Conservation (phyloP, 2,329 filamentous ascomycete species). For the Alternaria consortialis region DNA sequence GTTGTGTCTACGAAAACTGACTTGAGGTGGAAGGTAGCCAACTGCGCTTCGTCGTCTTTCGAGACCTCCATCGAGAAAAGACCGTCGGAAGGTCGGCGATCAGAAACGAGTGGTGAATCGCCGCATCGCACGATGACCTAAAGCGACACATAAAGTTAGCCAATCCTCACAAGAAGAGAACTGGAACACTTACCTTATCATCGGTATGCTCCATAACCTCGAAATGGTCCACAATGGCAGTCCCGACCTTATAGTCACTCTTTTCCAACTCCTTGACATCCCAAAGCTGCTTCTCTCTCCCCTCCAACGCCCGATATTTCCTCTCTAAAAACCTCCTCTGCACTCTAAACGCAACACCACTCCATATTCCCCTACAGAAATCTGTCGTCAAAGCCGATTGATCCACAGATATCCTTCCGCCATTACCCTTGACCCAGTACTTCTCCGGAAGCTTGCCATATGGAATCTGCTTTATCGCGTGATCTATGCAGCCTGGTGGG, state of each 20-base stretch:
- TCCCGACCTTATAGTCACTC: slow-evolving; percentile 48
- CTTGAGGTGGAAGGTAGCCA: slow-evolving; percentile 52
- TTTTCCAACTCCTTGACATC: slow-evolving; percentile 44
- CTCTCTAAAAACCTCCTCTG: slow-evolving; percentile 49
- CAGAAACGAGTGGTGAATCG: slow-evolving; percentile 45
- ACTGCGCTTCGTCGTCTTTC: slow-evolving; percentile 47
- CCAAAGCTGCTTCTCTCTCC: slow-evolving; percentile 47
- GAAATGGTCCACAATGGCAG: slow-evolving; percentile 52
- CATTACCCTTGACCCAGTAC: slow-evolving; percentile 24
- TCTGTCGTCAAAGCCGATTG: slow-evolving; percentile 44
- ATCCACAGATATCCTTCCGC: slow-evolving; percentile 35
- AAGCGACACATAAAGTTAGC: slow-evolving; percentile 11
- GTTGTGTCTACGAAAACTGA: slow-evolving; percentile 52
- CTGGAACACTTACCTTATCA: slow-evolving; percentile 43
- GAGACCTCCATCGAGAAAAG: slow-evolving; percentile 53
- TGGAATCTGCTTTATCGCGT: slow-evolving; percentile 48
- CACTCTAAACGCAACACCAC: slow-evolving; percentile 47
- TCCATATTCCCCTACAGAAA: slow-evolving; percentile 52
- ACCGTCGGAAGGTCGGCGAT: slow-evolving; percentile 46
- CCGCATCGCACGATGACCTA: slow-evolving; percentile 51
- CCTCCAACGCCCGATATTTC: slow-evolving; percentile 45
- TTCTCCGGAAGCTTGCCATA: slow-evolving; percentile 42
- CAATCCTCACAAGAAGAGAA: background rate
- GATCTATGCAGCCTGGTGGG: slow-evolving; percentile 48
- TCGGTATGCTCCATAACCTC: slow-evolving; percentile 50